phyloP scores from a whole-genome alignment of 129 eudicot species.

The Centella asiatica region DNA sequence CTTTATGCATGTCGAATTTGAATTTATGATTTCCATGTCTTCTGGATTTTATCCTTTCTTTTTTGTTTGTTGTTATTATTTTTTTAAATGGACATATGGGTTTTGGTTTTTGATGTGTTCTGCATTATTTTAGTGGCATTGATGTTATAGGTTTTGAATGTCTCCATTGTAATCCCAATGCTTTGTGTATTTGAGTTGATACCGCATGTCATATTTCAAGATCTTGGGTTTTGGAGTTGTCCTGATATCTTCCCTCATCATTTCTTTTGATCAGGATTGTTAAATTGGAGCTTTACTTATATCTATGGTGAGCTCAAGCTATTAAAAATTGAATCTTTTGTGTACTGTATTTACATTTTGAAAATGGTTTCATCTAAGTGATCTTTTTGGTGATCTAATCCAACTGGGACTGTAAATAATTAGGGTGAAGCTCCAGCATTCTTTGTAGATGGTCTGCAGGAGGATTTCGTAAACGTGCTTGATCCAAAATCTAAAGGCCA shows the following conservation, averaged over 20 bases:
- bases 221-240: conserved; percentile 2
- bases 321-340: neutral
- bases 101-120: neutral
- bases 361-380: conserved; percentile 1
- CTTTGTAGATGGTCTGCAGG: conserved; percentile 39
- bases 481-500: conserved; percentile 41
- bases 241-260: conserved; percentile 3
- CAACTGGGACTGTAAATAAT: conserved; percentile 14
- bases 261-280: conserved; percentile 26
- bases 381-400: conserved; percentile 4
- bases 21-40: neutral
- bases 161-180: neutral
- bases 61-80: too few relatives aligned
- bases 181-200: neutral
- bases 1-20: too few relatives aligned
- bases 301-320: conserved; percentile 35
- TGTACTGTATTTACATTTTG: conserved; percentile 5
- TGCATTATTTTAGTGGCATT: neutral
- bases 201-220: neutral
- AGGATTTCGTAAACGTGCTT: conserved; percentile 25
- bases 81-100: neutral
- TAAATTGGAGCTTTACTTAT: conserved; percentile 11
- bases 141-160: neutral
- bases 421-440: conserved; percentile 95
- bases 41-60: too few relatives aligned